A percentile compares a stretch with the other conserved stretches of the same genome.
Evolutionary conservation across 257 asterid genomes (phyloP).

Genomic region (Henckelia pumila): DNA sequence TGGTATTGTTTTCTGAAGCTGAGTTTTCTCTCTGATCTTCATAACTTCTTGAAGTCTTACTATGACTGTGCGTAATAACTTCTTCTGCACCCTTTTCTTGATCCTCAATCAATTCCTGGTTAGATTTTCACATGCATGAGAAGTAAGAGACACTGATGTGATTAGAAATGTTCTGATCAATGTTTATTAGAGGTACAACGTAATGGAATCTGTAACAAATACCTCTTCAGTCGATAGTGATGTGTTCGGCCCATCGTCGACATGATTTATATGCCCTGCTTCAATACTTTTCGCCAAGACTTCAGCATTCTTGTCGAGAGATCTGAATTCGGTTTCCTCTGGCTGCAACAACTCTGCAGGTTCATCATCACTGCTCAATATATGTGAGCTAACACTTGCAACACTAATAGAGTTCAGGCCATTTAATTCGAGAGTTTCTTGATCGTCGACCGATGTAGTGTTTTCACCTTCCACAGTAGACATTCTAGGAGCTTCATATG

Average conservation of each 20-base stretch:
- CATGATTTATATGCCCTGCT: slow-evolving; percentile 8
- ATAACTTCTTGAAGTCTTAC: background rate
- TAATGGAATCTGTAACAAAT: background rate
- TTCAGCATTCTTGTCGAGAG: slow-evolving; percentile 5
- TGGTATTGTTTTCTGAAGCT: slow-evolving; percentile 7
- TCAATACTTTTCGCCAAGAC: slow-evolving; percentile 8
- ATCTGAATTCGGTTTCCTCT: slow-evolving; percentile 21
- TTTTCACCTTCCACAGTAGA: slow-evolving; percentile 22
- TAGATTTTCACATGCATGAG: background rate
- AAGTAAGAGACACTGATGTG: no score
- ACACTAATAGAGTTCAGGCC: slow-evolving; percentile 14
- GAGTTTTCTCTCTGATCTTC: slow-evolving; percentile 19
- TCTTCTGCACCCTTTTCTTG: slow-evolving; percentile 24
- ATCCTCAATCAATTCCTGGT: slow-evolving; percentile 20
- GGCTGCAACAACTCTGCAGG: slow-evolving; percentile 7
- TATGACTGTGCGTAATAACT: slow-evolving; percentile 3
- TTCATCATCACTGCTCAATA: slow-evolving; percentile 19
- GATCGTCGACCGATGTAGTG: background rate
- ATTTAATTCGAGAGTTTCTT: slow-evolving; percentile 15
- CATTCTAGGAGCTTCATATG: slow-evolving; percentile 20
- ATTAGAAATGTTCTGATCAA: background rate
- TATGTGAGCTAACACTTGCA: slow-evolving; percentile 13
- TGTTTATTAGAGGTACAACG: background rate
- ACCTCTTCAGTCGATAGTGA: slow-evolving; percentile 12
- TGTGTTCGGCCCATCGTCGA: slow-evolving; percentile 3